Evolutionary conservation across 768 basidiomycete species (phyloP).

Genomic region (Termitomyces sp.): DNA sequence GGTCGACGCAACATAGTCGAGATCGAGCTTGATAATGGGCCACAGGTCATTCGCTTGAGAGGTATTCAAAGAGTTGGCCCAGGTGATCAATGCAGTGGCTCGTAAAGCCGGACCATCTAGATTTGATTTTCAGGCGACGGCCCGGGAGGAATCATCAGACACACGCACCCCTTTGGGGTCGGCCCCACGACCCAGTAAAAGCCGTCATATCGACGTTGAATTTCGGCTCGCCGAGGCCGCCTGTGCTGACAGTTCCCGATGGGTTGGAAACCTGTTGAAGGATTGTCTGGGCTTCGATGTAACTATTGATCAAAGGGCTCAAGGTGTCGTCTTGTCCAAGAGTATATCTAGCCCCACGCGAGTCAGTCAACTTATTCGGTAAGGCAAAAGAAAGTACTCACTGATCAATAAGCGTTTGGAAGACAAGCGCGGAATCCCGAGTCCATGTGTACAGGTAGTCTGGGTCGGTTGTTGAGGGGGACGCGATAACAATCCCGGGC

Average conservation of each 20-base stretch:
- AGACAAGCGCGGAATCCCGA: constrained; percentile 64
- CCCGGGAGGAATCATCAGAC: not conserved
- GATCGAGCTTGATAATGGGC: no score
- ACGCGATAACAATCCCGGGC: constrained; percentile 43
- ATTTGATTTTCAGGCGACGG: not conserved
- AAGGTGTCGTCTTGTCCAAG: no score
- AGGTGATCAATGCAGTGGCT: constrained; percentile 59
- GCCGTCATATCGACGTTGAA: constrained; percentile 58
- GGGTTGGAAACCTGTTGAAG: constrained; percentile 66
- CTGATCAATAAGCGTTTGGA: constrained; percentile 40
- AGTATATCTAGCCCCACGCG: not conserved
- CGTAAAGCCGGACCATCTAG: constrained; percentile 71
- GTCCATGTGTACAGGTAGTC: no score
- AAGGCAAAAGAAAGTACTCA: constrained; percentile 16
- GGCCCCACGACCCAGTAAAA: no score
- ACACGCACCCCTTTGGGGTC: no score
- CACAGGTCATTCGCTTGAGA: no score
- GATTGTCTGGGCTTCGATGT: constrained; percentile 40
- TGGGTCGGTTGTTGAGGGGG: constrained; percentile 40
- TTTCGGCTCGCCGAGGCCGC: constrained; percentile 74
- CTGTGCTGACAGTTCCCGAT: constrained; percentile 51
- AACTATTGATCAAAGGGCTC: constrained; percentile 47
- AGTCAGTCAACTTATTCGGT: not conserved
- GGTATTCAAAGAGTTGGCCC: constrained; percentile 59
- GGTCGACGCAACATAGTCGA: constrained; percentile 60